These are phyloP conservation scores for Saccharum officinarum DNA, from an alignment of 176 grass and related monocot species.

Conservation along the genomic window DNA sequence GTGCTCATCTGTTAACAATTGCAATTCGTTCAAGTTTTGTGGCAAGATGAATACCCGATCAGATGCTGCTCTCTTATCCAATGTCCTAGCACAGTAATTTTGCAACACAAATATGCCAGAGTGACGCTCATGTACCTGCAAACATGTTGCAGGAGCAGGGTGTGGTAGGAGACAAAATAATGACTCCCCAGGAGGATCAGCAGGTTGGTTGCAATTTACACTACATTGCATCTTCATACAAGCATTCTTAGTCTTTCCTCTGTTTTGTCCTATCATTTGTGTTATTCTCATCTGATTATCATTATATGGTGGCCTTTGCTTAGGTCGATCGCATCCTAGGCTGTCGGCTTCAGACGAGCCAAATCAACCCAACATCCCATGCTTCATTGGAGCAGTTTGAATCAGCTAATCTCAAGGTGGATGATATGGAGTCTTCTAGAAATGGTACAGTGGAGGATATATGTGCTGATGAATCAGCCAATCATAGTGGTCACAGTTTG, in stretches of 20 bases:
- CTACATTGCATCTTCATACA: conserved; percentile 24
- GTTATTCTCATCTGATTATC: conserved; percentile 39
- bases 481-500: conserved; percentile 15
- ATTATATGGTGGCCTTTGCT: conserved; percentile 31
- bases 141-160: conserved; percentile 48
- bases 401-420: conserved; percentile 28
- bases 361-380: conserved; percentile 33
- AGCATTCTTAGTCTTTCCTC: conserved; percentile 7
- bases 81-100: not conserved
- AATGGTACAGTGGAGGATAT: conserved; percentile 35
- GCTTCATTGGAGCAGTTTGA: conserved; percentile 48
- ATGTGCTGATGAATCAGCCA: conserved; percentile 45
- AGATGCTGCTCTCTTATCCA: conserved; percentile 23
- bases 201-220: conserved; percentile 36
- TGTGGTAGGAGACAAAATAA: conserved; percentile 27
- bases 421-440: conserved; percentile 30
- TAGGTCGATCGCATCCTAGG: conserved; percentile 94
- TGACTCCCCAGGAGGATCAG: conserved; percentile 26
- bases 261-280: conserved; percentile 12
- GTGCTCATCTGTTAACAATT: not conserved
- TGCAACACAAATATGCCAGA: conserved; percentile 37
- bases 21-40: conserved; percentile 4
- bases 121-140: conserved; percentile 36
- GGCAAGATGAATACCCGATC: not conserved
- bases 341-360: conserved; percentile 60